These are phyloP conservation scores for Mortierella sp. DNA, from an alignment of 371 early-diverging fungal species.

Conservation along the genomic window DNA sequence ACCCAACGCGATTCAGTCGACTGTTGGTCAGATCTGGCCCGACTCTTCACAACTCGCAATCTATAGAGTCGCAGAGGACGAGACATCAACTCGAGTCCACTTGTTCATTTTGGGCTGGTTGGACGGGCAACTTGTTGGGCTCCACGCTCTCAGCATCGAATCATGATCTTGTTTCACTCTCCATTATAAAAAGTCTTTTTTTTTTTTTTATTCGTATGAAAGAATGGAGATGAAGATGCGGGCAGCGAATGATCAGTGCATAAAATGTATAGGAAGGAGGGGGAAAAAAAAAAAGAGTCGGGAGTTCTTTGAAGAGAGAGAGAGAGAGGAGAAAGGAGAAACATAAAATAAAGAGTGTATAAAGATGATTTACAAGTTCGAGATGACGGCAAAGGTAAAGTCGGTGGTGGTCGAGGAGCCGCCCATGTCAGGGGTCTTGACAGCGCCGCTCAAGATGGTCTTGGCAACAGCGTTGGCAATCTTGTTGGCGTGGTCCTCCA, in stretches of 20 bases:
- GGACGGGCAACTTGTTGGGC: constrained; percentile 30
- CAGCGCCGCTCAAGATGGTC: constrained; percentile 72
- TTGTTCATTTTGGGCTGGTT: constrained; percentile 44
- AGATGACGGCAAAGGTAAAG: constrained; percentile 86
- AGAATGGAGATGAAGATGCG: constrained; percentile 11
- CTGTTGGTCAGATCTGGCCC: constrained; percentile 11
- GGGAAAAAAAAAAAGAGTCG: constrained; percentile 16
- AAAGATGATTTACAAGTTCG: constrained; percentile 60
- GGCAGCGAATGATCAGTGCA: constrained; percentile 1
- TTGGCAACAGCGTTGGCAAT: constrained; percentile 86
- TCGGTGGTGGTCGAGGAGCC: constrained; percentile 86
- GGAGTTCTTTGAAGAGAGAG: constrained; percentile 5
- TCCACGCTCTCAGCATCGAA: constrained; percentile 42
- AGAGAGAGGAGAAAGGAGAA: constrained; percentile 12
- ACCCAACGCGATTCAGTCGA: constrained; percentile 4
- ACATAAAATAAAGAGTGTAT: neutral
- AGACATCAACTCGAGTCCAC: constrained; percentile 34
- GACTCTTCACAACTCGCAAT: constrained; percentile 13
- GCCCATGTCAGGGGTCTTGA: constrained; percentile 84
- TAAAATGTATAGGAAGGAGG: neutral
- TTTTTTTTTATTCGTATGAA: constrained; percentile 13
- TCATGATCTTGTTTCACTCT: constrained; percentile 5
- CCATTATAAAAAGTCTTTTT: neutral
- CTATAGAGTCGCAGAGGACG: constrained; percentile 26
- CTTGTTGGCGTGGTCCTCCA: constrained; percentile 84